phyloP scores from a whole-genome alignment of 2,329 filamentous ascomycete species.

The Neofusicoccum sp. region DNA sequence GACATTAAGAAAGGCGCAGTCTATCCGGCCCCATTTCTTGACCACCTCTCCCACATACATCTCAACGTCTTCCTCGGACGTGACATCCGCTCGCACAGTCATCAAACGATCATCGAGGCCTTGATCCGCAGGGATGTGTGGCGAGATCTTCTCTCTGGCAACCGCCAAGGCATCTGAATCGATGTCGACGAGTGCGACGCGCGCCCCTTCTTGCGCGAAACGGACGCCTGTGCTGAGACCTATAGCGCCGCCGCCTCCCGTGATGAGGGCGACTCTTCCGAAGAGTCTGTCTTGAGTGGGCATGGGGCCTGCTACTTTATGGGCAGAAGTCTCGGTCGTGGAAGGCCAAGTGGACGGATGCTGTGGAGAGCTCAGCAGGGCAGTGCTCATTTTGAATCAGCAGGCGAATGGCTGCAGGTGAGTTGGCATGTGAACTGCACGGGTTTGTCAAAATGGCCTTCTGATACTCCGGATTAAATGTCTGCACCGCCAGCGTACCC shows the following conservation, averaged over 20 bases:
- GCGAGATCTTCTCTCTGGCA: conserved; percentile 22
- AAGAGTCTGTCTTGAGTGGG: conserved; percentile 31
- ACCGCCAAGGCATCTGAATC: conserved; percentile 28
- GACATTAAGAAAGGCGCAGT: conserved; percentile 20
- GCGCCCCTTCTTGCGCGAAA: conserved; percentile 38
- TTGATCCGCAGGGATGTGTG: conserved; percentile 23
- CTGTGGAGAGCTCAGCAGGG: no score
- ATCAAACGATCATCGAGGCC: conserved; percentile 21
- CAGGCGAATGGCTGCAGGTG: no score
- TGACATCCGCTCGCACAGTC: conserved; percentile 36
- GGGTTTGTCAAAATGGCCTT: no score
- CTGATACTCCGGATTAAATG: no score
- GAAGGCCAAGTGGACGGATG: not conserved
- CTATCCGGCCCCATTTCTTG: conserved; percentile 29
- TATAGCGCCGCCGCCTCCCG: conserved; percentile 33
- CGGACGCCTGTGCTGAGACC: conserved; percentile 37
- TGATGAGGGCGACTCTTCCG: conserved; percentile 34
- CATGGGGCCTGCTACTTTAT: conserved; percentile 19
- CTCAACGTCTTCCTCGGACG: conserved; percentile 32
- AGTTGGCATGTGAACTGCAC: no score
- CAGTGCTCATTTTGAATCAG: no score
- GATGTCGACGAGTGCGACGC: conserved; percentile 38
- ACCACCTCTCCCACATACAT: conserved; percentile 26
- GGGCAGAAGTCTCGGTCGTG: not conserved
- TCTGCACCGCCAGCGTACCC: no score